These are phyloP conservation scores for Penicillium crustosum DNA, from an alignment of 2,329 filamentous ascomycete species.

Conservation along the genomic window DNA sequence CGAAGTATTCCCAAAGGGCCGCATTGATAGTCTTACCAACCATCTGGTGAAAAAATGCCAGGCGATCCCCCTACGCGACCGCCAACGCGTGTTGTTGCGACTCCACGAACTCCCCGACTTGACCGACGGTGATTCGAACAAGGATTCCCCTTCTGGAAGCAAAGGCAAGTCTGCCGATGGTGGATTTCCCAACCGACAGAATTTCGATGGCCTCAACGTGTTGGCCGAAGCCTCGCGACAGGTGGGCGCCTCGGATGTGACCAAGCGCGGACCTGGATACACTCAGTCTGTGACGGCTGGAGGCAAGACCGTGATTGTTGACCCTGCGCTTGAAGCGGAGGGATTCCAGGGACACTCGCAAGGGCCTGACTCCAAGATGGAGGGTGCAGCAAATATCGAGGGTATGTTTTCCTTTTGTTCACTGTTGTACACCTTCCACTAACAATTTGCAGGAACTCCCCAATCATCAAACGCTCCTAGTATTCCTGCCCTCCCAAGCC, in stretches of 20 bases:
- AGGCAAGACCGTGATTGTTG: conserved; percentile 44
- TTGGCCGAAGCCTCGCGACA: conserved; percentile 84
- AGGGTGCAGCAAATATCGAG: conserved; percentile 13
- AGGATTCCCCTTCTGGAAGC: conserved; percentile 39
- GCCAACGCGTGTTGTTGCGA: conserved; percentile 71
- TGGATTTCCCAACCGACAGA: conserved; percentile 53
- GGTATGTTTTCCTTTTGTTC: conserved; percentile 10
- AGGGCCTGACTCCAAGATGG: conserved; percentile 24
- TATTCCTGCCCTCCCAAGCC: conserved; percentile 35
- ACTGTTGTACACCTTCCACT: conserved; percentile 4
- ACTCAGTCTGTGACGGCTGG: conserved; percentile 43
- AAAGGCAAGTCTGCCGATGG: conserved; percentile 42
- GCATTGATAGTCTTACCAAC: conserved; percentile 75
- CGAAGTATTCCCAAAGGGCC: conserved; percentile 85
- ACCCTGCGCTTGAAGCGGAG: conserved; percentile 44
- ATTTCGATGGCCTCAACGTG: conserved; percentile 80
- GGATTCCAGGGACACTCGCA: conserved; percentile 37
- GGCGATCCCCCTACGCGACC: conserved; percentile 70
- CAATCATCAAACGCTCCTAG: conserved; percentile 32
- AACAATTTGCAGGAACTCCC: conserved; percentile 27
- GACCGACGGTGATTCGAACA: conserved; percentile 40
- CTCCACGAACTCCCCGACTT: conserved; percentile 67
- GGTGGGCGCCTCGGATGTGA: conserved; percentile 57
- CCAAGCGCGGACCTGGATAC: conserved; percentile 43
- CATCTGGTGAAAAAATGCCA: conserved; percentile 88